Evolutionary conservation across 495 filamentous ascomycete species (phyloP).

Genomic region (Geoglossum glabrum): DNA sequence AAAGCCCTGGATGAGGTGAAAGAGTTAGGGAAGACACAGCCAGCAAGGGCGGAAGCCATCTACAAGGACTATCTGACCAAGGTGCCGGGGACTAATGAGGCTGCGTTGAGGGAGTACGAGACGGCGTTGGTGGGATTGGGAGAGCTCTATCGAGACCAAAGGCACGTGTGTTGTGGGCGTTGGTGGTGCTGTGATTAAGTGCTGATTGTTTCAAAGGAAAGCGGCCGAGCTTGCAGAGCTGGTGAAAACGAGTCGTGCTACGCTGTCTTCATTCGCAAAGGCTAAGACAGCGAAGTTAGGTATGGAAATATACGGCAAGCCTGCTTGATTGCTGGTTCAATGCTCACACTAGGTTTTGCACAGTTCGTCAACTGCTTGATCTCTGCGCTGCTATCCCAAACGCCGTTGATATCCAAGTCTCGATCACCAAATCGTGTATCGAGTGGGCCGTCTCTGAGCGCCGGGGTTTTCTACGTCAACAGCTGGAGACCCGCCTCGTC

Average conservation of each 20-base stretch:
- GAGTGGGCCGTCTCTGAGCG: slow-evolving; percentile 93
- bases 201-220: slow-evolving; percentile 27
- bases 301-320: slow-evolving; percentile 23
- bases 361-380: slow-evolving; percentile 93
- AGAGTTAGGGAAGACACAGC: slow-evolving; percentile 57
- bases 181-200: too few relatives aligned
- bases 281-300: slow-evolving; percentile 97
- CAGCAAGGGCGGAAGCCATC: slow-evolving; percentile 55
- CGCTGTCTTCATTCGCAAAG: slow-evolving; percentile 88
- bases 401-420: slow-evolving; percentile 76
- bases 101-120: slow-evolving; percentile 76
- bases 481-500: slow-evolving; percentile 90
- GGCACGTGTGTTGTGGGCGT: slow-evolving; percentile 23
- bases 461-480: slow-evolving; percentile 87
- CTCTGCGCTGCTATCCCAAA: slow-evolving; percentile 85
- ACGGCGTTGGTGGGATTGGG: slow-evolving; percentile 64
- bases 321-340: not conserved
- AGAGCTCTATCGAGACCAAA: slow-evolving; percentile 78
- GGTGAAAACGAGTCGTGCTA: slow-evolving; percentile 72
- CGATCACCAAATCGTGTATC: slow-evolving; percentile 93
- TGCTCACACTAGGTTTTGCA: not conserved
- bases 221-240: slow-evolving; percentile 75
- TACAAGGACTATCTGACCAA: slow-evolving; percentile 80
- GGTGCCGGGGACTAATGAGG: slow-evolving; percentile 63
- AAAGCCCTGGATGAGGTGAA: slow-evolving; percentile 66